Conservation (phyloP, 129 eudicot species). For the Lactuca saligna region DNA sequence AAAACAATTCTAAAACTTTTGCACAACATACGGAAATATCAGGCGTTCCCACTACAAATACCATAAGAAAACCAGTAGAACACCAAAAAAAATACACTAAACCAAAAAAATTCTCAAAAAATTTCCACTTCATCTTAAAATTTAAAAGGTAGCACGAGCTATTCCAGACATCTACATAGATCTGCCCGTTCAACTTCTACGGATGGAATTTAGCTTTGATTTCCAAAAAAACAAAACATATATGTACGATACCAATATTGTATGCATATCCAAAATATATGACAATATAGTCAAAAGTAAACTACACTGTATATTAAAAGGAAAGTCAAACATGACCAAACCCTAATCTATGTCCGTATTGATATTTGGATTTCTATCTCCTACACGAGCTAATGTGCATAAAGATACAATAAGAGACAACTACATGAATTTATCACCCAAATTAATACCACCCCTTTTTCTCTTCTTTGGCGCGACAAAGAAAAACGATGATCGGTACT, state of each 20-base stretch:
- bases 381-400: slow-evolving; percentile 15
- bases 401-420: slow-evolving; percentile 12
- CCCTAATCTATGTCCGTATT: slow-evolving; percentile 11
- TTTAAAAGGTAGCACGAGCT: too few relatives aligned
- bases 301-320: slow-evolving; percentile 1
- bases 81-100: too few relatives aligned
- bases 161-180: too few relatives aligned
- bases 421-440: slow-evolving; percentile 21
- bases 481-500: slow-evolving; percentile 12
- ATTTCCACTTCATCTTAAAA: too few relatives aligned
- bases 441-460: background rate
- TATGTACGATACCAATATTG: background rate
- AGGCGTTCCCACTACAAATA: too few relatives aligned
- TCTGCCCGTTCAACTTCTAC: too few relatives aligned
- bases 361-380: slow-evolving; percentile 14
- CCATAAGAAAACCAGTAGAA: too few relatives aligned
- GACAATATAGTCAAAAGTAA: slow-evolving; percentile 1
- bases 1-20: too few relatives aligned
- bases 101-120: too few relatives aligned
- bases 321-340: slow-evolving; percentile 10
- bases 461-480: background rate
- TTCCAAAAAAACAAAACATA: too few relatives aligned
- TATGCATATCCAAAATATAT: background rate
- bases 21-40: too few relatives aligned
- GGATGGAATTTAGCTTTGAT: too few relatives aligned